Evolutionary conservation across 371 early-diverging fungal genomes (phyloP), one percentile per base, ranked within the genome.

Genomic region (Sporodiniella umbellata): DNA sequence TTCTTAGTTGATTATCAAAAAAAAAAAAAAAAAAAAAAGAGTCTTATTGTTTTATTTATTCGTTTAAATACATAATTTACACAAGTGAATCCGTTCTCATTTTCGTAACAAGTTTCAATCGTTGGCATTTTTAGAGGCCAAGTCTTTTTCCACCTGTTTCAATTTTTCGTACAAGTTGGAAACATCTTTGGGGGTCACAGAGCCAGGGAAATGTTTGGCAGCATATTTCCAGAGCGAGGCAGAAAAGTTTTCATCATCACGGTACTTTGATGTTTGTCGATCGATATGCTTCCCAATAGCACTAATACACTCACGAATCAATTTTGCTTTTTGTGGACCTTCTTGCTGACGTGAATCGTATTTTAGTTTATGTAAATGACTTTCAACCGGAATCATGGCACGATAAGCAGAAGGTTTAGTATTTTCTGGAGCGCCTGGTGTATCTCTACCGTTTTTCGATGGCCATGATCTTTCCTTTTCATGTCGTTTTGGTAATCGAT

Each of bases 281-380:
- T 69, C 64, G 44, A 90, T 86, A 25, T 80, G 80, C 11, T 71
- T 64, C 11, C 88, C 91, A 46, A 89, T 83, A 14, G 53, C 65
- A n/a, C 61, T 35, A 43, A 89, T 52, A 18, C 79, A 80, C 28
- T 83, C 81, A 40, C 70, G 66, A 51, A 88, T 83, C 28, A 82
- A 66, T 22, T 60, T 54, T 7, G 83, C 79, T 53, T 86, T 88
- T 49, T 79, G 72, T 12, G 70, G 58, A 1, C 75, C 75, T 8
- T 71, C 60, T 24, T 59, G 66, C 35, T 68, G 68, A 6, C 59
- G 63, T 1, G 84, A 64, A 37, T 80, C 79, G 26, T 83, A 72
- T 19, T 70, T 64, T 53, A 89, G 15, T 33, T 52, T 33, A 4
- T 31, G 17, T 24, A 64, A 38, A 5, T 42, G 21, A 12, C 51